Base-by-base conservation (phyloP, 139 green algal species). In the Tetradesmus lagerheimii region DNA sequence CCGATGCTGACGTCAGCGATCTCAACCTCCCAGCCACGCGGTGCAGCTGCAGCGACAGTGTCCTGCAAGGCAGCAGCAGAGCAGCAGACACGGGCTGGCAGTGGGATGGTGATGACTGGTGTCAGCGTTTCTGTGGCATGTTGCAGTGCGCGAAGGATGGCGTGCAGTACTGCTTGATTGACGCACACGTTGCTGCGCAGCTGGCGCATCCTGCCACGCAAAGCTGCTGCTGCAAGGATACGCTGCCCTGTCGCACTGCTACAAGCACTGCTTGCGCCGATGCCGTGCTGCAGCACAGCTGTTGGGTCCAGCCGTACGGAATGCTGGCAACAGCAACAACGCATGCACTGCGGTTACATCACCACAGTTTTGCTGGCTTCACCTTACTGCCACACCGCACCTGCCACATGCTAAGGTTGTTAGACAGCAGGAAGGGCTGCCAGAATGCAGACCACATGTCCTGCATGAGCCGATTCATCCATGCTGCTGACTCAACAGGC, bases 341-440 rank as follows among this genome's bases (percentile, higher is more conserved):
- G n/a, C n/a, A 16, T 67, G 12, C 47, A 62, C 77, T 8, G 14
- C 1, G 18, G 53, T 43, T 27, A 4, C 62, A 31, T 50, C 31
- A 4, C 35, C 43, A 20, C 8, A 23, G 47, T 14, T 62, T 14
- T 62, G 47, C 47, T 62, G 47, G 1, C 47, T 1, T 62, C 20
- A n/a, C n/a, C n/a, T 16, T 18, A 20, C 6, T 62, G 47, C 47
- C 12, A 14, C 1, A 14, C 47, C 81, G 11, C 67, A 92, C 89
- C 89, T 92, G 89, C 91, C 91, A 93, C 43, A 86, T 80, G 29
- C 34, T 43, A 18, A 95, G 84, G 90, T 95, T 95, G 25, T 95
- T 92, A 2, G 50, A 27, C 43, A 95, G 85, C 90, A 93, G 34
- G 79, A 93, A 74, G 1, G 93, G 93, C 80, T 89, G 66, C 64